Conservation (phyloP, 2,329 filamentous ascomycete species). For the Helotiales sp. region DNA sequence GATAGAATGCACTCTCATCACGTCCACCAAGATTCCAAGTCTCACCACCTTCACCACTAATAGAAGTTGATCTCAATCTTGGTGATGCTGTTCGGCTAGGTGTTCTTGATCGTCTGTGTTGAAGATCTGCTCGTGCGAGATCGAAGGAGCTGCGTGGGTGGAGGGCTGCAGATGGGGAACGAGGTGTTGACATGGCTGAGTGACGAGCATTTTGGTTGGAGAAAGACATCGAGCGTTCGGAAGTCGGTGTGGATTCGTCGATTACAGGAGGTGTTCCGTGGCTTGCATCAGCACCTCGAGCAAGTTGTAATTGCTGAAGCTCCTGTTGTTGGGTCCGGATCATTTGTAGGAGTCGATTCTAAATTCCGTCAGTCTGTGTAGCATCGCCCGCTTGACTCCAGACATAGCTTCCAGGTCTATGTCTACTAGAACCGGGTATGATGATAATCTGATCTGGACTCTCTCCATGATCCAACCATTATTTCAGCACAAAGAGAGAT, state of each 20-base stretch:
- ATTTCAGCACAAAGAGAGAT: neutral
- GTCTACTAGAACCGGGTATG: neutral
- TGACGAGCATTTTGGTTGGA: constrained; percentile 45
- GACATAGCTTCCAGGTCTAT: too few species aligned
- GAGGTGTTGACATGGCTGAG: constrained; percentile 53
- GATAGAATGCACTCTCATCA: constrained; percentile 80
- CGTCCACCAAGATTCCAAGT: constrained; percentile 63
- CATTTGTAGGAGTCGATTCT: constrained; percentile 79
- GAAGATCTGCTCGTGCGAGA: constrained; percentile 58
- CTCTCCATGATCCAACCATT: neutral
- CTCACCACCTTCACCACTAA: constrained; percentile 64
- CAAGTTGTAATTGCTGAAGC: constrained; percentile 69
- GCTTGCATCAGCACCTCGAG: constrained; percentile 54
- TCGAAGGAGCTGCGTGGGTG: constrained; percentile 64
- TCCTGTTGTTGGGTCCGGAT: constrained; percentile 73
- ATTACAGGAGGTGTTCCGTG: constrained; percentile 46
- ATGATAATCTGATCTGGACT: neutral
- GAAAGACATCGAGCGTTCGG: constrained; percentile 52
- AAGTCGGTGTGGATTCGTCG: constrained; percentile 50
- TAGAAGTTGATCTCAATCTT: constrained; percentile 60
- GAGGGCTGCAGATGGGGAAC: constrained; percentile 50
- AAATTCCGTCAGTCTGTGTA: constrained; percentile 17
- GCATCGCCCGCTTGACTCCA: neutral
- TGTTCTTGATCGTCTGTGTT: constrained; percentile 60
- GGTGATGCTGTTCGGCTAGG: constrained; percentile 62